A percentile compares a stretch with the other conserved stretches of the same genome.
phyloP scores from a whole-genome alignment of 805 yeast species.

The Schwanniomyces sp. region DNA sequence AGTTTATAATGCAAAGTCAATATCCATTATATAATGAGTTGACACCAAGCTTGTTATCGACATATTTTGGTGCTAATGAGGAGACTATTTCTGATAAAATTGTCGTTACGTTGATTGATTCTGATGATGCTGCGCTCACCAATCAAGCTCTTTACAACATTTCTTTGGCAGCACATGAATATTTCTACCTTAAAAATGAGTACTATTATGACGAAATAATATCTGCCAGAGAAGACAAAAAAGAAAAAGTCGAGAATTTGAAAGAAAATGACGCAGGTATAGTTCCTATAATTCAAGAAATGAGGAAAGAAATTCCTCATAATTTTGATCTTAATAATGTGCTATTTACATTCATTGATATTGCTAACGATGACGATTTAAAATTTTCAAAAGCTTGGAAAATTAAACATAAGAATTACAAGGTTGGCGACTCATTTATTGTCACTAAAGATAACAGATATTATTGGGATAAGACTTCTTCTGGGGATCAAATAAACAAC shows the following conservation, averaged over 20 bases:
- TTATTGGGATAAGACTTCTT: slow-evolving; percentile 30
- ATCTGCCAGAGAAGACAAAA: slow-evolving; percentile 35
- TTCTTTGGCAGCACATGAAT: slow-evolving; percentile 49
- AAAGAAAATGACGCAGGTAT: slow-evolving; percentile 40
- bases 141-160: slow-evolving; percentile 37
- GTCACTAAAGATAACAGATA: slow-evolving; percentile 43
- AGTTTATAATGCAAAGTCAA: slow-evolving; percentile 51
- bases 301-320: slow-evolving; percentile 51
- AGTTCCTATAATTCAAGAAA: slow-evolving; percentile 43
- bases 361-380: slow-evolving; percentile 33
- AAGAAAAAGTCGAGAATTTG: slow-evolving; percentile 41
- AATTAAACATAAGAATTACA: slow-evolving; percentile 27
- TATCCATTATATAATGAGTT: slow-evolving; percentile 56
- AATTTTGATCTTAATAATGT: slow-evolving; percentile 44
- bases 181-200: slow-evolving; percentile 43
- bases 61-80: slow-evolving; percentile 30
- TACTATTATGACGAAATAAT: slow-evolving; percentile 35
- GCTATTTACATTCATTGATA: slow-evolving; percentile 52
- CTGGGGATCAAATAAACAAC: slow-evolving; percentile 37
- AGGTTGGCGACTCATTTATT: slow-evolving; percentile 58
- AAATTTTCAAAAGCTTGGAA: slow-evolving; percentile 37
- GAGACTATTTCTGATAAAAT: slow-evolving; percentile 40
- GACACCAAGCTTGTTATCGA: slow-evolving; percentile 33
- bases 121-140: slow-evolving; percentile 28
- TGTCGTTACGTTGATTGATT: slow-evolving; percentile 49